Evolutionary conservation across 169 alveolate genomes (phyloP), one percentile per base, ranked within the genome.

Genomic region (Babesia bigemina): DNA sequence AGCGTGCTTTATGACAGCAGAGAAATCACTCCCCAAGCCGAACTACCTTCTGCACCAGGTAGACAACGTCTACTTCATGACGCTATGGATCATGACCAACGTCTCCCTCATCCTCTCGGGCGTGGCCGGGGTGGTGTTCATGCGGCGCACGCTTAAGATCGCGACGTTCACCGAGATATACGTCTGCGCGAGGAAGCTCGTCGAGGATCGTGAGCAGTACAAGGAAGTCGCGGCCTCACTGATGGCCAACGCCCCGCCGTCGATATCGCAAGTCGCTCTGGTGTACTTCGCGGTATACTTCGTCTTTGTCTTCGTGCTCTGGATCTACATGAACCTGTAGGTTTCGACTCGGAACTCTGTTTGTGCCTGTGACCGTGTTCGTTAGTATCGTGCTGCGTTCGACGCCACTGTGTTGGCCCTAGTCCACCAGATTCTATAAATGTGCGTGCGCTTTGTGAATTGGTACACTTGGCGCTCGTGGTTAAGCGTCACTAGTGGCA

Each of bases 271-370:
- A 4, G 19, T 39, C 17, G 7, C 39, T 2, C n/a, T 67, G 57
- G 55, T 67, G n/a, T 53, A 33, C 76, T 67, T 67, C 45, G 65
- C 55, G 13, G 17, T 42, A 12, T 67, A 36, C 55, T 67, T 67
- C 55, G 63, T 42, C 19, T n/a, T 61, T 8, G 16, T 49, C 13
- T 0, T 17, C 33, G 55, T 63, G 7, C 56, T 55, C 28, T 21
- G 52, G 39, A 6, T 19, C 24, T 26, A 12, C 14, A 50, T 52
- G 21, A 67, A 67, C 66, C 7, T 67, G 76, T 67, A 67, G 36
- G 76, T 67, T 49, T 19, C n/a, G 2, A 10, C 28, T 24, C 10
- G 10, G 28, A 36, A 42, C 2, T 9, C 14, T 16, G 48, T 60
- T 6, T 33, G 6, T 6, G 6, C 39, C 39, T 2, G 39, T 33